Evolutionary conservation across 2,329 filamentous ascomycete genomes (phyloP), one percentile per base, ranked within the genome.

Genomic region (Pseudogymnoascus sp.): DNA sequence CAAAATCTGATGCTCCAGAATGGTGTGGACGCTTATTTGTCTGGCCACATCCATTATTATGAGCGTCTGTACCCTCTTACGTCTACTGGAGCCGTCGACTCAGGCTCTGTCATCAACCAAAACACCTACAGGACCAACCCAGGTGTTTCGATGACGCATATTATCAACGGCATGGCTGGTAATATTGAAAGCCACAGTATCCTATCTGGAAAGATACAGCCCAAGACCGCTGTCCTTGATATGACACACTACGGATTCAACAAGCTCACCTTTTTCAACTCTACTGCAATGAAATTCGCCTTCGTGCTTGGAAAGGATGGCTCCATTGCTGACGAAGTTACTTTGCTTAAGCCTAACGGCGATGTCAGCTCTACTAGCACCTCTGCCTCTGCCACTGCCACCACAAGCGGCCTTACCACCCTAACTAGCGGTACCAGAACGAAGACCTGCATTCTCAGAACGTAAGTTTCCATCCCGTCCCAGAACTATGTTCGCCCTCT

Each of bases 151-250:
- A 78, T 83, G 65, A 80, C 79, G 1, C 79, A 82, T 65, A 73
- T 83, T 36, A 74, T 80, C 71, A 83, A 82, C 69, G 81, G 80
- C n/a, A 79, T 80, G 75, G 81, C 81, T 2, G 80, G 81, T 21
- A 82, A 82, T 66, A 77, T 82, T 48, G 80, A 82, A 67, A 79
- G 76, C 64, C 80, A 83, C 72, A 77, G 74, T 66, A 75, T 72
- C 2, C 70, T 82, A 13, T 68, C 69, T 61, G 65, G 65, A 2
- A 74, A 72, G 25, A 21, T 74, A 7, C 69, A 77, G n/a, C 73
- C 77, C 64, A 77, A 79, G 45, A 82, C 80, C 5, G 75, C 75
- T 16, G 71, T 78, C 0, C 73, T 83, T 23, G 78, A 83, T 69
- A 74, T 74, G 63, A 69, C 72, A 43, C 73, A 82, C 67, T 83